A percentile compares a stretch with the other conserved stretches of the same genome.
phyloP scores from a whole-genome alignment of 805 yeast genomes.

The Naumovozyma baii region DNA sequence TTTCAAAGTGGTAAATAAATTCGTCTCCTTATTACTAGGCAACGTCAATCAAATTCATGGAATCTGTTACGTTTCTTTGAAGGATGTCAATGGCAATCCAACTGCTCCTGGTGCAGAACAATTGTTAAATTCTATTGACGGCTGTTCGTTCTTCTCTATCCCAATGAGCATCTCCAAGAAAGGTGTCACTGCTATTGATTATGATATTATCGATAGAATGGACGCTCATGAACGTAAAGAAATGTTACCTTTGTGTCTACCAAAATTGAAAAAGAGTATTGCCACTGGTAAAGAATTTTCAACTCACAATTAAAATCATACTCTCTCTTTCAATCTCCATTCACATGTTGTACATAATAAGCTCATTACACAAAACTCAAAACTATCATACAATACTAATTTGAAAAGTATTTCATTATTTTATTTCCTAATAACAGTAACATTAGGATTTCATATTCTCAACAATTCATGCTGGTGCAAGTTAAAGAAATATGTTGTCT shows the following conservation, averaged over 20 bases:
- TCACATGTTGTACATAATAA: neutral
- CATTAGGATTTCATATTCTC: too few relatives aligned
- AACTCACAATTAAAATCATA: neutral
- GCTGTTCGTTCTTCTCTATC: constrained; percentile 44
- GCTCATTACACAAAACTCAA: too few relatives aligned
- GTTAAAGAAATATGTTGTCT: too few relatives aligned
- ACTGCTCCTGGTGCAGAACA: constrained; percentile 16
- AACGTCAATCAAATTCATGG: constrained; percentile 36
- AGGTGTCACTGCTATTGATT: constrained; percentile 50
- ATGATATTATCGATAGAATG: constrained; percentile 40
- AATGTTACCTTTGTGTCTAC: constrained; percentile 19
- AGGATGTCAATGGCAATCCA: constrained; percentile 39
- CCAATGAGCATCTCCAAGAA: constrained; percentile 47
- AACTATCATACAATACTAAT: too few relatives aligned
- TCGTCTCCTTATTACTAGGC: constrained; percentile 29
- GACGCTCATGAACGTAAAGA: constrained; percentile 42
- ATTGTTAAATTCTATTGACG: constrained; percentile 11
- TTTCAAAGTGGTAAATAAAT: constrained; percentile 57
- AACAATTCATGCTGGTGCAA: neutral
- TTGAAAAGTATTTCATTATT: too few relatives aligned
- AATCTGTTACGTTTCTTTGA: constrained; percentile 43
- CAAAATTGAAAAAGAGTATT: constrained; percentile 17
- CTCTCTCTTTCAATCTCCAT: neutral
- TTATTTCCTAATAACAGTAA: too few relatives aligned
- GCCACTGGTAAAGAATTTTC: constrained; percentile 11